Evolutionary conservation across 352 stramenopile species (phyloP).

Genomic region (Pythium monospermum): DNA sequence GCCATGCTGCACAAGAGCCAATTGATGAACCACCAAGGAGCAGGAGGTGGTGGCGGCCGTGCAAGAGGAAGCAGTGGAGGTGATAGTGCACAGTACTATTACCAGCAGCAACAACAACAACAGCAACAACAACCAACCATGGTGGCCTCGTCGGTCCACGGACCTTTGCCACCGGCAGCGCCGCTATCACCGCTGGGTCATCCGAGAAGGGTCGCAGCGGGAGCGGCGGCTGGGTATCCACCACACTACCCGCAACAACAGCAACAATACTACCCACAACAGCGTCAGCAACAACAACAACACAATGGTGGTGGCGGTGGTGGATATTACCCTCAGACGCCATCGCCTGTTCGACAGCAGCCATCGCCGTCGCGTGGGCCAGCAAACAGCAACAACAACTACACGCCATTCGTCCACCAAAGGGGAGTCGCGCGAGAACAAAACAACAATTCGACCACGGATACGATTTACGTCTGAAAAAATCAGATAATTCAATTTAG

Average conservation of each 20-base stretch:
- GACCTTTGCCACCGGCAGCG: neutral
- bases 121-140: constrained; percentile 2
- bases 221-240: no score
- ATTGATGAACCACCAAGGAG: no score
- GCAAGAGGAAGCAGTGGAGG: no score
- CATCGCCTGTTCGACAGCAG: constrained; percentile 3
- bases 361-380: neutral
- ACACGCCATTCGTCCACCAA: neutral
- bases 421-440: no score
- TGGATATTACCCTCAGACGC: no score
- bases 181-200: constrained; percentile 5
- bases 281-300: no score
- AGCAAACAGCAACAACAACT: neutral
- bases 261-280: neutral
- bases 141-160: no score
- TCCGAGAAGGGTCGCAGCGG: neutral
- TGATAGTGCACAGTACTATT: no score
- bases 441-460: constrained; percentile 4
- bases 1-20: constrained; percentile 16
- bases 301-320: no score
- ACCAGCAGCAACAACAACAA: neutral
- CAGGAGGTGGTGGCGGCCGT: no score
- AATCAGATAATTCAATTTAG: neutral
- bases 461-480: constrained; percentile 13
- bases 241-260: neutral